These are phyloP conservation scores for Mycena galericulata DNA, from an alignment of 768 basidiomycete genomes.

Conservation along the genomic window DNA sequence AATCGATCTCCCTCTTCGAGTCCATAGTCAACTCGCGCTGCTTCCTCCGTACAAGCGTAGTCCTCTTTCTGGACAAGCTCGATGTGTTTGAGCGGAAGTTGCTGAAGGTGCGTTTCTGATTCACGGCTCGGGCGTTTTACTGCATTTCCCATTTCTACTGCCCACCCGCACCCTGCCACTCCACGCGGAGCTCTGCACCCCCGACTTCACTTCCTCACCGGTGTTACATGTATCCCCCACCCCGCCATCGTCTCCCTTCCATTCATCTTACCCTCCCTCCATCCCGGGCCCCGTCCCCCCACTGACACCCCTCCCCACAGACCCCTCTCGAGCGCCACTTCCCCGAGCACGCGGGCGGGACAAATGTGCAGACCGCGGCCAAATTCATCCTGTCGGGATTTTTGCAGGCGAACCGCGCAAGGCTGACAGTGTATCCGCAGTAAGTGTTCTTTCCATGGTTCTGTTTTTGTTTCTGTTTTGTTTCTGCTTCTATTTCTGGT, in stretches of 20 bases:
- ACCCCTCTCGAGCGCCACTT: conserved; percentile 69
- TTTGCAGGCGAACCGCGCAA: conserved; percentile 78
- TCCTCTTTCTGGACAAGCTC: conserved; percentile 79
- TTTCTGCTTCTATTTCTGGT: too few species aligned
- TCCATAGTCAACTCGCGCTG: conserved; percentile 54
- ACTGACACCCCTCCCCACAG: conserved; percentile 43
- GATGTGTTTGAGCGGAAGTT: conserved; percentile 77
- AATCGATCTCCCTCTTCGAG: conserved; percentile 81
- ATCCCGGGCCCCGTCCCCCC: too few species aligned
- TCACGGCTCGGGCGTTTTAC: too few species aligned
- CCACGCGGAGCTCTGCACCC: too few species aligned
- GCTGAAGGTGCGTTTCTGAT: conserved; percentile 26
- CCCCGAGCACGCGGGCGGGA: conserved; percentile 76
- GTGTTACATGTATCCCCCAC: too few species aligned
- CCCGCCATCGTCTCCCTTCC: too few species aligned
- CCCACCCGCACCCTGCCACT: too few species aligned
- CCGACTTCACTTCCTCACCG: too few species aligned
- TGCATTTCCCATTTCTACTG: too few species aligned
- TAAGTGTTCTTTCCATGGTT: conserved; percentile 45
- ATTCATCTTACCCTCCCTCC: too few species aligned
- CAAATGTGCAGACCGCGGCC: conserved; percentile 83
- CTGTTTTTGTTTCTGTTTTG: too few species aligned
- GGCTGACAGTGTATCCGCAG: conserved; percentile 83
- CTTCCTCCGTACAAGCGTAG: conserved; percentile 72
- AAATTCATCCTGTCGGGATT: conserved; percentile 86